A percentile compares a stretch with the other conserved stretches of the same genome.
Evolutionary conservation across 2,329 filamentous ascomycete species (phyloP).

Genomic region (Fusarium foetens): DNA sequence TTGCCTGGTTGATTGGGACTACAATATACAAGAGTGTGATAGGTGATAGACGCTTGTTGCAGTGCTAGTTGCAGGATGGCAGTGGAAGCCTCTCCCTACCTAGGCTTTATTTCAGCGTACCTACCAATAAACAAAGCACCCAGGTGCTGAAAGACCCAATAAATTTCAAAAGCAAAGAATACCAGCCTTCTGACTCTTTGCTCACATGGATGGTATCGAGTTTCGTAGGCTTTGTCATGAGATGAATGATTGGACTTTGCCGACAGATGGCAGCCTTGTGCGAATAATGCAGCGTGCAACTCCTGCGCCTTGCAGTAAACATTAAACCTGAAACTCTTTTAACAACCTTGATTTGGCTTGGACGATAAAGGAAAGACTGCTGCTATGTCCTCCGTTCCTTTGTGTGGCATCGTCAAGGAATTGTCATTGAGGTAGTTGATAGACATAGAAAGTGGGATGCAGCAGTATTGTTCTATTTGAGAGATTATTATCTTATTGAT

Average conservation of each 20-base stretch:
- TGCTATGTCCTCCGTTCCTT: rapidly evolving
- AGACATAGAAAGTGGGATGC: rapidly evolving
- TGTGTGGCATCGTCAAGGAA: rapidly evolving
- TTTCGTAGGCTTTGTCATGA: rapidly evolving
- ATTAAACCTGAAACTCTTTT: background rate
- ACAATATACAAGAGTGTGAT: background rate
- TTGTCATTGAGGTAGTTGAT: rapidly evolving
- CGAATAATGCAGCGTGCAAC: background rate
- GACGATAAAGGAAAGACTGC: rapidly evolving
- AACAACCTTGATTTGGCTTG: rapidly evolving
- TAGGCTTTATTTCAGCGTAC: background rate
- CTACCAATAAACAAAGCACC: conserved; percentile 8
- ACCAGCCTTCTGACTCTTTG: background rate
- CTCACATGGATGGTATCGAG: background rate
- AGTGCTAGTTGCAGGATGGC: background rate
- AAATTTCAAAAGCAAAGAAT: background rate
- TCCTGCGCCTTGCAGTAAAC: background rate
- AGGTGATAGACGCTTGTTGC: background rate
- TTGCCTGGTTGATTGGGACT: background rate
- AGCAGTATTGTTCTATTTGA: too few species aligned
- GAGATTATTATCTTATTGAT: background rate
- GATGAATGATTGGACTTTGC: background rate
- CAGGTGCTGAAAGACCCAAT: conserved; percentile 9
- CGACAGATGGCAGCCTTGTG: background rate
- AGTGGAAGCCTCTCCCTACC: background rate